A percentile compares a stretch with the other conserved stretches of the same genome.
phyloP scores from a whole-genome alignment of 2,329 filamentous ascomycete genomes.

The Chaetomiaceae sp. region DNA sequence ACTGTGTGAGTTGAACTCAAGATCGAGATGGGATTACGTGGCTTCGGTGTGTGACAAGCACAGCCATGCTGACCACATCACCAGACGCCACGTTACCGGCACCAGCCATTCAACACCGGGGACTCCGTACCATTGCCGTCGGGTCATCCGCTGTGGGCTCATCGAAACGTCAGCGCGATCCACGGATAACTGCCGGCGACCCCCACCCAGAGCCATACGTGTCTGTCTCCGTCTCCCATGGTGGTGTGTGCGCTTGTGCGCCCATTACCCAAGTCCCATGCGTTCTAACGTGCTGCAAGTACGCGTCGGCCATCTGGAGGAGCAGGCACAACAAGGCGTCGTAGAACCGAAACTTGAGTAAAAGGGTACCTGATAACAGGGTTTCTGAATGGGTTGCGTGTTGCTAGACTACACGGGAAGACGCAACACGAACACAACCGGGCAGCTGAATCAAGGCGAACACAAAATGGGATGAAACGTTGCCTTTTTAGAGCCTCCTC shows the following conservation, averaged over 20 bases:
- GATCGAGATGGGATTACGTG: too few species aligned
- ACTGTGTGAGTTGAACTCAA: too few species aligned
- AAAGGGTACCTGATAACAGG: too few species aligned
- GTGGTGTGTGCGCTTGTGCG: neutral
- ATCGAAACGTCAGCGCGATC: neutral
- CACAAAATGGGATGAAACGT: neutral
- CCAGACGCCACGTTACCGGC: too few species aligned
- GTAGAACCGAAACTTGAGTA: neutral
- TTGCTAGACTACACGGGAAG: neutral
- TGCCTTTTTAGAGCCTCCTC: neutral
- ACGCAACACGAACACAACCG: neutral
- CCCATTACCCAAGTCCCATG: constrained; percentile 16
- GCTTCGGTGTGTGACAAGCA: too few species aligned
- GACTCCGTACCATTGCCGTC: too few species aligned
- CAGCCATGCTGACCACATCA: too few species aligned
- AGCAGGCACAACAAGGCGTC: neutral
- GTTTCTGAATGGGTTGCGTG: neutral
- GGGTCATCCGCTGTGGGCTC: neutral
- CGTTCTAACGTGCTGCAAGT: neutral
- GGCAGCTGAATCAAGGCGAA: neutral
- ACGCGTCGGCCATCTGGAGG: neutral
- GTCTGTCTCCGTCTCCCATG: neutral
- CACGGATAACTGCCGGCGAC: neutral
- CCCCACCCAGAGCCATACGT: neutral
- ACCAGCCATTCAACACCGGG: too few species aligned